These are phyloP conservation scores for Fragaria ananassa DNA, from an alignment of 306 rosid genomes.

Conservation along the genomic window DNA sequence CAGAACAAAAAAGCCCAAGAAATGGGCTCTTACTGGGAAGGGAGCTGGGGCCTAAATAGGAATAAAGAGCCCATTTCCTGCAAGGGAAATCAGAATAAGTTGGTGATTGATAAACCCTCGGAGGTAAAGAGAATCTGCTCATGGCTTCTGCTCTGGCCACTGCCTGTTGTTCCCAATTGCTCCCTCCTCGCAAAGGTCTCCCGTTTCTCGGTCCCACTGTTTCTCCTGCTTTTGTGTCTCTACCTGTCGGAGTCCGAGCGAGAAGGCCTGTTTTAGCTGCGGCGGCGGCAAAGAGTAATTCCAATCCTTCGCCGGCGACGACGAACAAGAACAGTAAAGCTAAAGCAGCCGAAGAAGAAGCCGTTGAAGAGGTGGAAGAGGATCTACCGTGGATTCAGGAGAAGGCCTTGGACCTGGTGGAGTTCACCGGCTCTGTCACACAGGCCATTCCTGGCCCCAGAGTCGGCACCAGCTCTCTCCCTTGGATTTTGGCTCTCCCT, in stretches of 20 bases:
- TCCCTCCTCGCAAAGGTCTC: constrained; percentile 22
- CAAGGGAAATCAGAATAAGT: too few relatives aligned
- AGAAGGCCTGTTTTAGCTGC: constrained; percentile 13
- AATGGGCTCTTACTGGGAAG: too few relatives aligned
- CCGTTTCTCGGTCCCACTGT: background rate
- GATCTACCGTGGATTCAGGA: constrained; percentile 95
- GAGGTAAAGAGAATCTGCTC: background rate
- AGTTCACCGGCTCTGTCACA: constrained; percentile 88
- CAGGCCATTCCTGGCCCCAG: constrained; percentile 91
- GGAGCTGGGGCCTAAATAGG: too few relatives aligned
- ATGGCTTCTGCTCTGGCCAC: constrained; percentile 31
- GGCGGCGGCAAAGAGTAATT: constrained; percentile 20
- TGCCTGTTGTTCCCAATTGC: constrained; percentile 40
- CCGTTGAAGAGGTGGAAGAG: constrained; percentile 65
- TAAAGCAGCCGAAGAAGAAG: constrained; percentile 25
- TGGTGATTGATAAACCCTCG: background rate
- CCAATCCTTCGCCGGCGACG: background rate
- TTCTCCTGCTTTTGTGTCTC: background rate
- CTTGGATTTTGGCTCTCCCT: constrained; percentile 90
- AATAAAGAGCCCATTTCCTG: too few relatives aligned
- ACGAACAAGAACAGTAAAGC: constrained; percentile 13
- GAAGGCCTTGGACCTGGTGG: constrained; percentile 86
- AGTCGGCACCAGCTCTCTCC: constrained; percentile 79
- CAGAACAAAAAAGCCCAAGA: too few relatives aligned
- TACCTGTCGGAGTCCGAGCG: constrained; percentile 1